phyloP scores from a whole-genome alignment of 805 yeast species.

The Nakazawaea laoshanensis region DNA sequence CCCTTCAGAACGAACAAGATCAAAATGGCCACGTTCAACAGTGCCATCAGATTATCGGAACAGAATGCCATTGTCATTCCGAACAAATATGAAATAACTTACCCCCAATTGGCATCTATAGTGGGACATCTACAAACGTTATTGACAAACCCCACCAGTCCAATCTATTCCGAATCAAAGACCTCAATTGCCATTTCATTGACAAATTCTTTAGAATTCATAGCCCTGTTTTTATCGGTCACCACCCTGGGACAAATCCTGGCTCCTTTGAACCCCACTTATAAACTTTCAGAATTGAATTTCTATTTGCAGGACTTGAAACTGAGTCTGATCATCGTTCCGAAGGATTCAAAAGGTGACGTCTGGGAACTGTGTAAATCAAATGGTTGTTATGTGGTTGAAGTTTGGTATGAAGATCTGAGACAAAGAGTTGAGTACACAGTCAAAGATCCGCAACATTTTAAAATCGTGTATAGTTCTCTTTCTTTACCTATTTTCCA shows the following conservation, averaged over 20 bases:
- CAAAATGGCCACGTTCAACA: constrained; percentile 27
- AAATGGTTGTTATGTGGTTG: constrained; percentile 40
- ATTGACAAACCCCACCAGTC: constrained; percentile 31
- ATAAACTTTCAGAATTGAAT: constrained; percentile 53
- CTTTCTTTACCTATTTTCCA: constrained; percentile 19
- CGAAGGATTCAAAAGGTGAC: constrained; percentile 30
- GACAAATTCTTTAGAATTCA: constrained; percentile 53
- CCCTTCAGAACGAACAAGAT: too few species aligned
- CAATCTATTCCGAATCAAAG: constrained; percentile 27
- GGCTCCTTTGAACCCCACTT: constrained; percentile 62
- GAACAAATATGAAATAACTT: constrained; percentile 33
- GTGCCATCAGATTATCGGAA: constrained; percentile 26
- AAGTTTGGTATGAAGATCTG: constrained; percentile 35
- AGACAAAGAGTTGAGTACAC: constrained; percentile 34
- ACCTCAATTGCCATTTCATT: constrained; percentile 50
- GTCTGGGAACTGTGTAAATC: constrained; percentile 34
- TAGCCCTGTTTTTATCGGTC: constrained; percentile 45
- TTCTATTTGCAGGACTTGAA: constrained; percentile 56
- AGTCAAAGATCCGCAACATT: constrained; percentile 13
- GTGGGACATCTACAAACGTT: constrained; percentile 42
- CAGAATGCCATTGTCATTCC: constrained; percentile 38
- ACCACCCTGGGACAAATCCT: constrained; percentile 51
- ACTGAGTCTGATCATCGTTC: constrained; percentile 50
- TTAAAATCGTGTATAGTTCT: constrained; percentile 16
- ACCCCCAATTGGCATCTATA: constrained; percentile 31